Evolutionary conservation across 257 asterid genomes (phyloP), one percentile per base, ranked within the genome.

Genomic region (Paraleonurus japonicus): DNA sequence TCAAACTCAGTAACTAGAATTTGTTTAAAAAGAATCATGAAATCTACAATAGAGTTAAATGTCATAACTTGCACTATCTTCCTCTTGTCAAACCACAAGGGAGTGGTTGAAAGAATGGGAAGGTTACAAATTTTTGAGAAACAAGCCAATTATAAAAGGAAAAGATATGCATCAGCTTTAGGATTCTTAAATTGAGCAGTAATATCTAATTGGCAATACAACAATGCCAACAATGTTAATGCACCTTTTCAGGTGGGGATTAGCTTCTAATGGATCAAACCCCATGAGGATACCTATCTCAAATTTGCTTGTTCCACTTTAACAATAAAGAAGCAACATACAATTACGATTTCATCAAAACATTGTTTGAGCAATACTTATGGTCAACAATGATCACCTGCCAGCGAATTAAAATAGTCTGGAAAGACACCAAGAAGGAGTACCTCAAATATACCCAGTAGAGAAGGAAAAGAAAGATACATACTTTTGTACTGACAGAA

Each of bases 401-500:
- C 5, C 24, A 17, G 32, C 6, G 1, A 30, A 30, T 33, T 22
- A 30, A 47, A 41, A 37, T 30, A 39, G 2, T 53, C 33, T 13
- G 37, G 33, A 57, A 32, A 72, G 61, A 70, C 65, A 74, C 41
- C 51, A 70, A 63, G 50, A 64, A 74, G 61, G 70, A 41, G 20
- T 61, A 51, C 20, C 35, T 9, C 58, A 50, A 7, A 6, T 13
- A 0, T 8, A 17, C 15, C 41, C 16, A 75, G 54, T 48, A 3
- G 45, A 74, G 47, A 69, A 35, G 24, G 62, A 69, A 55, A 58
- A 20, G 59, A 47, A 37, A 20, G 66, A 64, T 61, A 64, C 92
- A 71, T 92, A 89, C 98, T 92, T 92, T 67, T 92, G 96, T 5
- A 92, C 88, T 54, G 99, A 92, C 83, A 92, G 1, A 79, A 95